Percentiles rank a stretch among this genome's conserved stretches.
Evolutionary conservation across 768 basidiomycete genomes (phyloP).

Genomic region (Boletus pseudopeckii): DNA sequence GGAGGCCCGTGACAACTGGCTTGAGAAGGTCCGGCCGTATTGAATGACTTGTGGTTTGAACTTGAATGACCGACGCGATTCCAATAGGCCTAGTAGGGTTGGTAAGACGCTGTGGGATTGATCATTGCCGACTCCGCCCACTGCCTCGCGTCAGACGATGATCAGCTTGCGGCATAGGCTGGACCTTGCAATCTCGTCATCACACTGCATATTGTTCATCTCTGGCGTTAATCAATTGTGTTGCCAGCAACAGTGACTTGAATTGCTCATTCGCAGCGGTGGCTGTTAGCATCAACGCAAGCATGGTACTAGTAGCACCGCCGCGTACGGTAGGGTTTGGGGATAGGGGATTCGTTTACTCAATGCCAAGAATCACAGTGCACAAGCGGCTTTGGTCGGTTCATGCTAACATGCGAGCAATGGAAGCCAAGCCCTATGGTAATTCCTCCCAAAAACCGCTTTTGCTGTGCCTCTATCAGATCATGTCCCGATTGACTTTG

Average conservation of each 20-base stretch:
- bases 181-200: too few species aligned
- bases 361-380: conserved; percentile 6
- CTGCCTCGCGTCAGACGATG: neutral
- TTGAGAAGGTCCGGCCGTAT: too few species aligned
- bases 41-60: too few species aligned
- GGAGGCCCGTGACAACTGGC: too few species aligned
- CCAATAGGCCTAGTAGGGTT: too few species aligned
- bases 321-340: neutral
- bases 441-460: conserved; percentile 2
- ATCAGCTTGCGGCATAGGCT: too few species aligned
- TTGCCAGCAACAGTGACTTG: neutral
- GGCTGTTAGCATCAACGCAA: neutral
- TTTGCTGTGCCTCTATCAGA: conserved; percentile 5
- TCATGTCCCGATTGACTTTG: neutral
- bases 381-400: neutral
- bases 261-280: neutral
- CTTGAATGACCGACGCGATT: too few species aligned
- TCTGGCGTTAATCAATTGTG: neutral
- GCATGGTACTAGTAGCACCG: neutral
- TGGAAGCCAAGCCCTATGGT: neutral
- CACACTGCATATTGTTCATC: neutral
- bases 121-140: neutral
- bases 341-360: neutral
- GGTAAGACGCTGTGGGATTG: too few species aligned
- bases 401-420: neutral